phyloP scores from a whole-genome alignment of 2,329 filamentous ascomycete species.

The Pestalotiopsis sp. region DNA sequence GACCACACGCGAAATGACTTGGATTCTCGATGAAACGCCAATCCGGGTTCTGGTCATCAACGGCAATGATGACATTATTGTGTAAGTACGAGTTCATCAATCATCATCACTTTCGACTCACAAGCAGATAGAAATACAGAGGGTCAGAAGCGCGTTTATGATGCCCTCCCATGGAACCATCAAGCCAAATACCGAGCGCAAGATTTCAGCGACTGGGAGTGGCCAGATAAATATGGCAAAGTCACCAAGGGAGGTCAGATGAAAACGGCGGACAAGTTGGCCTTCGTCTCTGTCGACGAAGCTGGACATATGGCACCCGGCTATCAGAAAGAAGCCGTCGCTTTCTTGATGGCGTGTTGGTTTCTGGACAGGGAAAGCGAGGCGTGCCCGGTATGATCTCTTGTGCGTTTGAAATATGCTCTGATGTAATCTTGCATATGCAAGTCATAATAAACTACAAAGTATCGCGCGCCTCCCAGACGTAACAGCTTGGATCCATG shows the following conservation, averaged over 20 bases:
- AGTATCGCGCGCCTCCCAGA: neutral
- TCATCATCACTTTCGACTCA: neutral
- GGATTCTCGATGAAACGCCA: constrained; percentile 14
- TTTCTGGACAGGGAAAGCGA: neutral
- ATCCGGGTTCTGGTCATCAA: constrained; percentile 12
- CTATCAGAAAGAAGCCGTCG: constrained; percentile 15
- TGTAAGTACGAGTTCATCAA: constrained; percentile 7
- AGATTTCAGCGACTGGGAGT: constrained; percentile 15
- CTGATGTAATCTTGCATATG: too few species aligned
- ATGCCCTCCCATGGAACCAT: constrained; percentile 13
- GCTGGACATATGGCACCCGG: constrained; percentile 16
- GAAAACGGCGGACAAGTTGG: constrained; percentile 15
- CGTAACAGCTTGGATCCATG: neutral
- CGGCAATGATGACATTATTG: constrained; percentile 17
- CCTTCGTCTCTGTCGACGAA: constrained; percentile 12
- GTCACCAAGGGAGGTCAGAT: constrained; percentile 14
- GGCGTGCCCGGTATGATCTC: constrained; percentile 8
- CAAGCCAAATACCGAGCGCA: constrained; percentile 16
- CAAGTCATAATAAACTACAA: neutral
- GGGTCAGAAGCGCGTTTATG: constrained; percentile 18
- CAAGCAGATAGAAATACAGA: constrained; percentile 14
- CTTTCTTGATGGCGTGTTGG: constrained; percentile 17
- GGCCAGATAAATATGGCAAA: constrained; percentile 6
- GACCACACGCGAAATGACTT: constrained; percentile 15
- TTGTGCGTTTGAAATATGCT: neutral